phyloP scores from a whole-genome alignment of 768 basidiomycete genomes.

The Panellus pusillus region DNA sequence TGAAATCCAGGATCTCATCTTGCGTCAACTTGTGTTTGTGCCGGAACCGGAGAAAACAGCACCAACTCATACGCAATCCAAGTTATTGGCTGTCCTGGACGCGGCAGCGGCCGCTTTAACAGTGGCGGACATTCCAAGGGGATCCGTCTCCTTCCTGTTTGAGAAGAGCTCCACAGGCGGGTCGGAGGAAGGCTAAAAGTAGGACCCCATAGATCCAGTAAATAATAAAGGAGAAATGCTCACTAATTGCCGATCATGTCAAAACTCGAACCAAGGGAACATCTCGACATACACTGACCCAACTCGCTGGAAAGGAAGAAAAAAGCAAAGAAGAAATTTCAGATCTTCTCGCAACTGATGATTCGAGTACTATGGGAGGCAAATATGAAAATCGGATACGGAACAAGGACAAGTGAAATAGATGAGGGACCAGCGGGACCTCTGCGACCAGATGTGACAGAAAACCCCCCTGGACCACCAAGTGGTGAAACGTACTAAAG shows the following conservation, averaged over 20 bases:
- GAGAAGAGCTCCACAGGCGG: slow-evolving; percentile 48
- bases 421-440: slow-evolving; percentile 19
- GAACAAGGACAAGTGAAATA: too few species aligned
- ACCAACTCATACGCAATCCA: slow-evolving; percentile 26
- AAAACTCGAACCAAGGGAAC: too few species aligned
- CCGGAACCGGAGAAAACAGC: slow-evolving; percentile 7
- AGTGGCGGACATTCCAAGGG: slow-evolving; percentile 52
- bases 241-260: too few species aligned
- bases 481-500: too few species aligned
- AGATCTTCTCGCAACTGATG: too few species aligned
- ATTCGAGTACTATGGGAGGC: slow-evolving; percentile 13
- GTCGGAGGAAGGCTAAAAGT: slow-evolving; percentile 14
- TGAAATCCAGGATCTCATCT: slow-evolving; percentile 63
- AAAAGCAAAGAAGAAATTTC: too few species aligned
- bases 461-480: slow-evolving; percentile 11
- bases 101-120: slow-evolving; percentile 34
- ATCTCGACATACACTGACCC: too few species aligned
- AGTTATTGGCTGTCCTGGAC: slow-evolving; percentile 48
- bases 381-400: slow-evolving; percentile 15
- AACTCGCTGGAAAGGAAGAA: too few species aligned
- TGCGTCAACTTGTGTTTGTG: slow-evolving; percentile 50
- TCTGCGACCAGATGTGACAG: neutral
- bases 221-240: neutral
- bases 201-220: neutral
- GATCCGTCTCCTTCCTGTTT: slow-evolving; percentile 76